Evolutionary conservation across 176 grass and related monocot species (phyloP).

Genomic region (Avena atlantica): DNA sequence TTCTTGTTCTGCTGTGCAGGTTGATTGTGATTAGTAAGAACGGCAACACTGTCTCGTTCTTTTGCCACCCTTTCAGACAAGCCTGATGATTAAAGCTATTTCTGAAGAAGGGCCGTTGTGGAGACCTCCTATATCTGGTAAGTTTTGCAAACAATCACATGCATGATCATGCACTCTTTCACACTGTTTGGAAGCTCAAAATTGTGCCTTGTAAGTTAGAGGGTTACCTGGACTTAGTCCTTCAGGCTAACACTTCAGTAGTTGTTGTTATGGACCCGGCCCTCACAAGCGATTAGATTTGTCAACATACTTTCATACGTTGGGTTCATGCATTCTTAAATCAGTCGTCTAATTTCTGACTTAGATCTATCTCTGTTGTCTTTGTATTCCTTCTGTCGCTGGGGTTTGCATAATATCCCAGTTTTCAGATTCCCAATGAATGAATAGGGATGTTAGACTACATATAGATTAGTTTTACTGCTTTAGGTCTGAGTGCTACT

Average conservation of each 20-base stretch:
- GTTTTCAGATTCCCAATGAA: conserved; percentile 14
- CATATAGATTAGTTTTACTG: neutral
- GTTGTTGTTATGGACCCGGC: neutral
- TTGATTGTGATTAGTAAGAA: conserved; percentile 21
- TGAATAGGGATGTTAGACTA: conserved; percentile 4
- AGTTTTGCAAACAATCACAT: neutral
- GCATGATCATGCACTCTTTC: neutral
- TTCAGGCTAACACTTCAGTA: neutral
- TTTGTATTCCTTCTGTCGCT: neutral
- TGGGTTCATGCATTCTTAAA: conserved; percentile 1
- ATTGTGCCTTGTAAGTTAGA: neutral
- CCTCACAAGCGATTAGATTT: conserved; percentile 1
- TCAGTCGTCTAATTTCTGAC: neutral
- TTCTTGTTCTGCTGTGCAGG: conserved; percentile 31
- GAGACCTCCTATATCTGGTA: neutral
- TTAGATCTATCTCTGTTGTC: neutral
- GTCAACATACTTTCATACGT: conserved; percentile 19
- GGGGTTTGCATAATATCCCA: neutral
- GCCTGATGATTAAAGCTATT: conserved; percentile 16
- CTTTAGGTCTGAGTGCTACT: conserved; percentile 16
- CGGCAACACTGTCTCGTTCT: conserved; percentile 4
- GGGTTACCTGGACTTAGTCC: neutral
- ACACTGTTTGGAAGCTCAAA: neutral
- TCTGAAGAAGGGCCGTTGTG: neutral
- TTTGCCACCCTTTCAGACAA: neutral